Base-by-base conservation (phyloP, 1,139 yeast genomes). In the Pichia sp. region DNA sequence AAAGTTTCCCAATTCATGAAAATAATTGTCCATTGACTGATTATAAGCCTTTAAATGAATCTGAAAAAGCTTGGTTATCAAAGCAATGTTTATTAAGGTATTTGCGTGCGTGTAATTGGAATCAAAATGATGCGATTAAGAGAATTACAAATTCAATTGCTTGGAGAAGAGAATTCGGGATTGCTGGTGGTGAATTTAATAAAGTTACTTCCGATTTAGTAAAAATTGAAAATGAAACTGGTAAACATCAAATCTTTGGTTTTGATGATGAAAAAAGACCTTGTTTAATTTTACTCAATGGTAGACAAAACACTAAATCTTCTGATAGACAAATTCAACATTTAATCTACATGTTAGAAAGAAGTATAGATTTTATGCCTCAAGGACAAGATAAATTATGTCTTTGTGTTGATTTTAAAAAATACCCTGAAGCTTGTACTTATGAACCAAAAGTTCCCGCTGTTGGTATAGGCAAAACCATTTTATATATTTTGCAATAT, bases 341-440 rank as follows among this genome's bases (percentile, higher is more conserved):
- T 62, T 71, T 92, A 59, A 96, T 92, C 11, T 92, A 74, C 67
- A 85, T 87, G 95, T 72, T 92, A 52, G 97, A 92, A 61, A 73
- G 90, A 47, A 89, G 85, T 33, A 87, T 90, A 42, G 94, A 87
- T 59, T 82, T 78, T 63, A 90, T 90, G 97, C 97, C 97, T 4
- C 78, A 85, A 4, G 97, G 97, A 10, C 97, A 90, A 65, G 97
- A 89, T 61, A 83, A 89, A 44, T 68, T 90, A 43, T 96, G 97
- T 3, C 69, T 92, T 41, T 73, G 94, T 54, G 92, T 89, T 51
- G 97, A 92, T 65, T 90, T 90, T 65, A 87, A 90, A 65, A 82
- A 78, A 37, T 74, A 79, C 50, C 70, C 74, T 3, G 79, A 71
- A 52, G 72, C 63, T 43, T 76, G 65, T 62, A 78, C 66, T 57